These are phyloP conservation scores for Pinus tabuliformis DNA, from an alignment of 75 land plant species.

Conservation along the genomic window DNA sequence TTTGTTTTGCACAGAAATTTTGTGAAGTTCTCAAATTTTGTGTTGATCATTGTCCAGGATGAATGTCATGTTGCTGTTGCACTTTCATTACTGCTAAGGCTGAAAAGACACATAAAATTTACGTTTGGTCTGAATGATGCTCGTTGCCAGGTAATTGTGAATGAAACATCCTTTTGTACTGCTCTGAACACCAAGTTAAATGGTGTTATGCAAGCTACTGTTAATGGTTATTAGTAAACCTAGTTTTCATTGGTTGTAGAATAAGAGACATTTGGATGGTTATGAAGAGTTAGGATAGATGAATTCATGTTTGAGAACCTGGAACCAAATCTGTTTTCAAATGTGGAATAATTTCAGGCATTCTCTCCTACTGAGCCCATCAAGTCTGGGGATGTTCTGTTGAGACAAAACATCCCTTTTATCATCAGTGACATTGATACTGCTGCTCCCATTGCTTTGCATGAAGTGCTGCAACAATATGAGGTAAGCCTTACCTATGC, in stretches of 20 bases:
- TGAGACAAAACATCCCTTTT: conserved; percentile 72
- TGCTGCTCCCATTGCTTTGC: conserved; percentile 39
- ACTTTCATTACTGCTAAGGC: conserved; percentile 71
- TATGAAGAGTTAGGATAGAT: neutral
- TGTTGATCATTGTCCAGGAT: conserved; percentile 30
- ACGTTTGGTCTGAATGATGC: conserved; percentile 78
- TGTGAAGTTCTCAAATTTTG: neutral
- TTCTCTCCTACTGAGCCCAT: conserved; percentile 66
- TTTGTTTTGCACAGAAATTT: neutral
- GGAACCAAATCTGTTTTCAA: neutral
- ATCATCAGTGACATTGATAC: conserved; percentile 37
- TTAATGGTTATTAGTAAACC: neutral
- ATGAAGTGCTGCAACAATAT: conserved; percentile 67
- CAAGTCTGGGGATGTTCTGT: conserved; percentile 73
- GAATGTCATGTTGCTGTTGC: conserved; percentile 74
- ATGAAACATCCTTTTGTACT: neutral
- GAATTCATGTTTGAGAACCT: neutral
- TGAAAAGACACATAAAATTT: conserved; percentile 90
- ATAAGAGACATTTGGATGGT: neutral
- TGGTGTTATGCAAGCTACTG: neutral
- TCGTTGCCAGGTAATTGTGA: conserved; percentile 78
- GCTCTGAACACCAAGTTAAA: neutral
- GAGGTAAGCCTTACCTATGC: conserved; percentile 48
- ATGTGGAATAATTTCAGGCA: conserved; percentile 39
- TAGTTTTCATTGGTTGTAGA: neutral